phyloP scores from a whole-genome alignment of 495 filamentous ascomycete genomes.

The Cladorrhinum samala region DNA sequence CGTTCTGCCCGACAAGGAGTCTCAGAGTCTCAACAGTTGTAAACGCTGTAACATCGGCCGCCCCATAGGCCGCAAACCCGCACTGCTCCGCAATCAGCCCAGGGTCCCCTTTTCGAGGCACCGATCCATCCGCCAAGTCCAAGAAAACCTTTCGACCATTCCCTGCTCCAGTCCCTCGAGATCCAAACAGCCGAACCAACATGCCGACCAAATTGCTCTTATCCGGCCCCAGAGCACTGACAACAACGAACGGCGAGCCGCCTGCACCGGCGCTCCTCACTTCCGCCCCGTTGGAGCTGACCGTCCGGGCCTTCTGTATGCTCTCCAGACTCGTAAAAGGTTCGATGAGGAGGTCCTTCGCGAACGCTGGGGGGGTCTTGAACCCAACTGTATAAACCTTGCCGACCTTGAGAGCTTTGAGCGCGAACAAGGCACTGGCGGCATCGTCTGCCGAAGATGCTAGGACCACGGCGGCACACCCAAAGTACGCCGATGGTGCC shows the following conservation, averaged over 20 bases:
- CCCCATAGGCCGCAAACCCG: slow-evolving; percentile 74
- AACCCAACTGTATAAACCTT: slow-evolving; percentile 82
- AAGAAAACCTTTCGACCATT: slow-evolving; percentile 70
- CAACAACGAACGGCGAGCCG: slow-evolving; percentile 66
- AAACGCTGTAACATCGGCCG: slow-evolving; percentile 72
- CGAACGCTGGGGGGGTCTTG: slow-evolving; percentile 57
- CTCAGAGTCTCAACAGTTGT: slow-evolving; percentile 75
- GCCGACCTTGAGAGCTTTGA: slow-evolving; percentile 66
- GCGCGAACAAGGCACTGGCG: slow-evolving; percentile 66
- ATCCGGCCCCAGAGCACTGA: slow-evolving; percentile 69
- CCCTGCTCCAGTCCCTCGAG: slow-evolving; percentile 35
- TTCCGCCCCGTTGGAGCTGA: slow-evolving; percentile 28
- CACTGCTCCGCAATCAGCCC: slow-evolving; percentile 58
- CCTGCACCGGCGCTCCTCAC: slow-evolving; percentile 22
- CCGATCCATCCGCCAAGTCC: slow-evolving; percentile 63
- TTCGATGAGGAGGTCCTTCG: slow-evolving; percentile 52
- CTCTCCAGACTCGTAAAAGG: slow-evolving; percentile 76
- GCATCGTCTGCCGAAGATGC: slow-evolving; percentile 63
- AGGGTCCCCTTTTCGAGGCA: slow-evolving; percentile 58
- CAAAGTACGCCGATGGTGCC: slow-evolving; percentile 71
- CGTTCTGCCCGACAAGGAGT: slow-evolving; percentile 74
- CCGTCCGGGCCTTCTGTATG: slow-evolving; percentile 56
- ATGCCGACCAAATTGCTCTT: slow-evolving; percentile 76
- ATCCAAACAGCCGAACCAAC: slow-evolving; percentile 60
- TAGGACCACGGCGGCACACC: slow-evolving; percentile 66